These are phyloP conservation scores for Septoria petroselini DNA, from an alignment of 2,329 filamentous ascomycete species.

Conservation along the genomic window DNA sequence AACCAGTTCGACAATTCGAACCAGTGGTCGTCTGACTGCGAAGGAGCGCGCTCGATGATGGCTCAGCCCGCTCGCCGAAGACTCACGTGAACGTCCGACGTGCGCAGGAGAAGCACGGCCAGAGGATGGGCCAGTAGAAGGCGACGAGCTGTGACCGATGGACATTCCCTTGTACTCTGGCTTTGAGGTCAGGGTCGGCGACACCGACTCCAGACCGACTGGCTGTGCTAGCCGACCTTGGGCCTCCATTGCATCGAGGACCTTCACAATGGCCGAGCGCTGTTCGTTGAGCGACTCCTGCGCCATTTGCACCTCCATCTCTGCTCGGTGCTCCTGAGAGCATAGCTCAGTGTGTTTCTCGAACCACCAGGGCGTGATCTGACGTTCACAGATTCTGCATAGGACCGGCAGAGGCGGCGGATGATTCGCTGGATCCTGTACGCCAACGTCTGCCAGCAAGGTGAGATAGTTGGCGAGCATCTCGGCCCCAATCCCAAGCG, in stretches of 20 bases:
- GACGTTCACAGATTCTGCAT: slow-evolving; percentile 94
- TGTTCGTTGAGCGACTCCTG: slow-evolving; percentile 92
- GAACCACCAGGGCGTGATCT: slow-evolving; percentile 99
- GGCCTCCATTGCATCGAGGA: slow-evolving; percentile 86
- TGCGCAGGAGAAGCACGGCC: slow-evolving; percentile 67
- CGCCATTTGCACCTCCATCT: slow-evolving; percentile 96
- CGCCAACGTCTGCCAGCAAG: slow-evolving; percentile 76
- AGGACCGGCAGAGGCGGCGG: slow-evolving; percentile 80
- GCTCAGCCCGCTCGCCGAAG: slow-evolving; percentile 65
- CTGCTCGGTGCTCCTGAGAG: slow-evolving; percentile 89
- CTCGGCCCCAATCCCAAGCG: slow-evolving; percentile 89
- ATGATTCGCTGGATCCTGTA: slow-evolving; percentile 70
- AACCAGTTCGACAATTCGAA: slow-evolving; percentile 89
- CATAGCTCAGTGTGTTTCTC: slow-evolving; percentile 98
- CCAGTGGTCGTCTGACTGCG: slow-evolving; percentile 81
- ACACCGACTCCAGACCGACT: slow-evolving; percentile 48
- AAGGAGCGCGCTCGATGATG: slow-evolving; percentile 83
- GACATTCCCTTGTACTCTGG: slow-evolving; percentile 85
- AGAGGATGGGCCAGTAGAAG: slow-evolving; percentile 67
- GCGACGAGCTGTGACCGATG: slow-evolving; percentile 68
- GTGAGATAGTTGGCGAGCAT: slow-evolving; percentile 92
- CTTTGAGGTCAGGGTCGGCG: slow-evolving; percentile 33
- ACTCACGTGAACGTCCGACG: slow-evolving; percentile 64
- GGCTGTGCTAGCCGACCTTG: slow-evolving; percentile 62
- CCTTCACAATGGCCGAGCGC: slow-evolving; percentile 88